Percentiles rank a stretch among this genome's conserved stretches.
Conservation (phyloP, 202 grass and related monocot species). For the Setaria italica region DNA sequence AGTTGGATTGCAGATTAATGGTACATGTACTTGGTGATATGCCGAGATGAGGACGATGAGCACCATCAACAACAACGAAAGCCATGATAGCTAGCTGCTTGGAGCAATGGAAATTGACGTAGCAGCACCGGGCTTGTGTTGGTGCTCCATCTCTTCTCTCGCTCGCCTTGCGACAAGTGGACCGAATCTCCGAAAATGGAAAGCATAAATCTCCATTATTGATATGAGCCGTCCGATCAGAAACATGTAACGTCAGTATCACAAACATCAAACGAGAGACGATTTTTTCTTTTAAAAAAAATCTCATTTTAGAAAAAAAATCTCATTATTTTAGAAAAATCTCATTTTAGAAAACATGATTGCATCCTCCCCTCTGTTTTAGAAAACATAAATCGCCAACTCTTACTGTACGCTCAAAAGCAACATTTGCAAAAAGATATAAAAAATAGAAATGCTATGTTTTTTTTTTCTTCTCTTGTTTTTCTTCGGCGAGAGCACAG, state of each 20-base stretch:
- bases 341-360: too few relatives aligned
- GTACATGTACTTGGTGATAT: conserved; percentile 17
- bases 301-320: not conserved
- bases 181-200: not conserved
- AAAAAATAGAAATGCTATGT: not conserved
- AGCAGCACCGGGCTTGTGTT: not conserved
- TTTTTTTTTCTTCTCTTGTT: not conserved
- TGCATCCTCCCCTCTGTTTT: too few relatives aligned
- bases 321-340: too few relatives aligned
- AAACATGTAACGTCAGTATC: not conserved
- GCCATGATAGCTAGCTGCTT: not conserved
- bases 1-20: conserved; percentile 2
- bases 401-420: not conserved
- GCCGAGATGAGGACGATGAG: not conserved
- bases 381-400: too few relatives aligned
- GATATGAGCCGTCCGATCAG: not conserved
- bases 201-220: not conserved
- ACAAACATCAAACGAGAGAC: not conserved
- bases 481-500: not conserved
- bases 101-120: conserved; percentile 10
- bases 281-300: too few relatives aligned
- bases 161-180: not conserved
- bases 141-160: not conserved
- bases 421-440: not conserved
- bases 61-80: conserved; percentile 23